These are phyloP conservation scores for Erysimum cheiri DNA, from an alignment of 441 rosid species.

Conservation along the genomic window DNA sequence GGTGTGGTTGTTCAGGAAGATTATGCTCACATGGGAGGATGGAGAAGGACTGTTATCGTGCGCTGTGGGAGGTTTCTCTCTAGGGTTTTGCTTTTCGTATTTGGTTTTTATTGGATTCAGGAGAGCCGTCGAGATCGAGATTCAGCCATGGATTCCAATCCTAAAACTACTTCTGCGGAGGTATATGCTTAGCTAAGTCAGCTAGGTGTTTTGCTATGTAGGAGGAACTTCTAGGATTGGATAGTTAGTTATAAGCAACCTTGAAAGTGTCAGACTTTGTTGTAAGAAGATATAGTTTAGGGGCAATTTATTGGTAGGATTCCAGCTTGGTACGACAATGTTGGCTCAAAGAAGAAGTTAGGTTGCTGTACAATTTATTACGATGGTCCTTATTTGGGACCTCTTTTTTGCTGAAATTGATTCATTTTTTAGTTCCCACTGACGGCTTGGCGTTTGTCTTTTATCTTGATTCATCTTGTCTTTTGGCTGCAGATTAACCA, in stretches of 20 bases:
- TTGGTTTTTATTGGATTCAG: conserved; percentile 93
- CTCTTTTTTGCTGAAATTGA: conserved; percentile 38
- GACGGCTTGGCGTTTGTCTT: conserved; percentile 21
- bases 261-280: conserved; percentile 25
- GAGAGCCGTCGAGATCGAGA: conserved; percentile 53
- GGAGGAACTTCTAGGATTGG: conserved; percentile 7
- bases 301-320: conserved; percentile 23
- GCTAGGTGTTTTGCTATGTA: neutral
- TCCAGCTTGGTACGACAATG: conserved; percentile 20
- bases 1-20: conserved; percentile 68
- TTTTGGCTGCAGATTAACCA: conserved; percentile 51
- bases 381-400: conserved; percentile 30
- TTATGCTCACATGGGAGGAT: conserved; percentile 93
- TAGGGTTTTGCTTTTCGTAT: conserved; percentile 69
- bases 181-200: conserved; percentile 22
- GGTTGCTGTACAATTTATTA: conserved; percentile 39
- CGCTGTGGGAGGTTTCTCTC: conserved; percentile 69
- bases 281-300: conserved; percentile 11
- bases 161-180: conserved; percentile 31
- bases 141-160: conserved; percentile 11
- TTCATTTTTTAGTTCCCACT: conserved; percentile 2
- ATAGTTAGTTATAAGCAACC: conserved; percentile 29
- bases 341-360: conserved; percentile 39
- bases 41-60: conserved; percentile 81
- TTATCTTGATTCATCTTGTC: conserved; percentile 14